These are phyloP conservation scores for Coemansia sp. DNA, from an alignment of 192 early-diverging fungal species.

Conservation along the genomic window DNA sequence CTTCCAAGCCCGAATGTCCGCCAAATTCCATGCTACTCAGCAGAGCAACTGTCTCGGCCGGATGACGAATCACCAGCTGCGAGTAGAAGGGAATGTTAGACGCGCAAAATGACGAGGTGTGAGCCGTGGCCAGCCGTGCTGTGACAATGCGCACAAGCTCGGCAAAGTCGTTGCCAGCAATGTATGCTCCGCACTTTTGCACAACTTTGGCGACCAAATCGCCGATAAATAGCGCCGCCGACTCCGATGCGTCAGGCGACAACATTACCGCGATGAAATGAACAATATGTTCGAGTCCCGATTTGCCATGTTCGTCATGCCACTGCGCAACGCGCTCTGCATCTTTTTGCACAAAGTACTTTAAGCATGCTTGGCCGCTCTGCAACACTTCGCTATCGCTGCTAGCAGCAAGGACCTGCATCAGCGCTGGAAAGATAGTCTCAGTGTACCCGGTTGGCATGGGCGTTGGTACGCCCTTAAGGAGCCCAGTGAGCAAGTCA, in stretches of 20 bases:
- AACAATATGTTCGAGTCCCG: constrained; percentile 80
- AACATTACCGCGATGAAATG: constrained; percentile 78
- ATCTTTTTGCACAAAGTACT: constrained; percentile 77
- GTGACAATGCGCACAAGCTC: constrained; percentile 78
- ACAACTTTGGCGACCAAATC: constrained; percentile 83
- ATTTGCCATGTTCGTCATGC: constrained; percentile 52
- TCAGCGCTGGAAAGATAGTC: constrained; percentile 78
- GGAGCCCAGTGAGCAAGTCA: constrained; percentile 70
- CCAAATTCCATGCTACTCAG: constrained; percentile 60
- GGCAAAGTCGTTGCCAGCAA: constrained; percentile 55
- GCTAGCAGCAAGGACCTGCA: constrained; percentile 66
- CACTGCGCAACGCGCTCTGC: constrained; percentile 70
- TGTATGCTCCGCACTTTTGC: constrained; percentile 61
- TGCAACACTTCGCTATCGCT: constrained; percentile 82
- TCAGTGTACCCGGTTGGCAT: constrained; percentile 69
- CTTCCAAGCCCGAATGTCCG: constrained; percentile 67
- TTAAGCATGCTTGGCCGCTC: constrained; percentile 84
- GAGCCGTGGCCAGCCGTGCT: constrained; percentile 67
- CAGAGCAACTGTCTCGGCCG: constrained; percentile 72
- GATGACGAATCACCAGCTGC: constrained; percentile 72
- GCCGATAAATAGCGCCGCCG: constrained; percentile 84
- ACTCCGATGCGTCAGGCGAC: constrained; percentile 73
- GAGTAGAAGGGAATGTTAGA: constrained; percentile 85
- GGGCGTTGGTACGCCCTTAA: constrained; percentile 70
- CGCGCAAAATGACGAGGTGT: constrained; percentile 78